Evolutionary conservation across 1,139 yeast genomes (phyloP), one percentile per base, ranked within the genome.

Genomic region (Saccharomyces hybrid): DNA sequence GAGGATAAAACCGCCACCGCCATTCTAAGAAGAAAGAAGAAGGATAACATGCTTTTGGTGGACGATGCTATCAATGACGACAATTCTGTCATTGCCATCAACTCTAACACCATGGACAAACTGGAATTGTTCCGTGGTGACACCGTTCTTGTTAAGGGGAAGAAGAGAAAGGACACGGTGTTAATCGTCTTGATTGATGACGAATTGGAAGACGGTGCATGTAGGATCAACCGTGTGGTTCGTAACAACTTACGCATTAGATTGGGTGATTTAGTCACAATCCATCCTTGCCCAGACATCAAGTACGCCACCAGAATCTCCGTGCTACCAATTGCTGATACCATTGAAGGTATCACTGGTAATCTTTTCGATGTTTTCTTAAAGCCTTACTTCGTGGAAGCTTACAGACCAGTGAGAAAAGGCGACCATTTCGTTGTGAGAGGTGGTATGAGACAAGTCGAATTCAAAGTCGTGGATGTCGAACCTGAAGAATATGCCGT

Each of bases 371-470:
- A 93, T 68, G 96, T 93, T 48, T 93, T 86, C 77, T 81, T 93
- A 73, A 93, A 93, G 77, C 99, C 99, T 51, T 93, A 93, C 77
- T 93, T 95, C 71, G 97, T 93, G 55, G 99, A 93, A 75, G 98
- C 99, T 55, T 93, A 93, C 76, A 84, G 99, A 74, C 99, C 99
- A 1, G 97, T 95, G 51, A 85, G 98, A 74, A 93, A 91, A 72
- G 98, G 98, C 62, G 99, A 93, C 70, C 86, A 88, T 65, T 93
- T 93, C 75, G 84, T 95, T 48, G 98, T 90, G 34, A 83, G 99
- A 71, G 99, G 99, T 68, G 97, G 98, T 72, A 86, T 93, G 99
- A 84, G 99, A 75, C 98, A 91, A 73, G 99, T 93, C 49, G 99
- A 93, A 74, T 93, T 93, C 77, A 95, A 93, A 75, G 96, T 95